phyloP scores from a whole-genome alignment of 768 basidiomycete species.

The Lactifluus echinatus region DNA sequence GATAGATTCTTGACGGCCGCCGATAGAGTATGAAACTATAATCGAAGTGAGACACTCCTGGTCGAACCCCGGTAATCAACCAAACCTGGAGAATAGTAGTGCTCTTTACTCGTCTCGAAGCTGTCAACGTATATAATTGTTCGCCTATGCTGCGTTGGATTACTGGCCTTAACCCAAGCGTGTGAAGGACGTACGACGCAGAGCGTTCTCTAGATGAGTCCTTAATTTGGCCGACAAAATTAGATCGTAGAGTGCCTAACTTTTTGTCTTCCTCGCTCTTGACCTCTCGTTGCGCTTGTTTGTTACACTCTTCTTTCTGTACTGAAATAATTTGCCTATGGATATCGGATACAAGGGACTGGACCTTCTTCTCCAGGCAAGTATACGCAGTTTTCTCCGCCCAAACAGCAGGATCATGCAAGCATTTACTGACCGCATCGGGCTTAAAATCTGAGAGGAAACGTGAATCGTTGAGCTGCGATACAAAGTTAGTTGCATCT shows the following conservation, averaged over 20 bases:
- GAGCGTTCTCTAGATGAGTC: constrained; percentile 1
- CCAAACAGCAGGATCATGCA: background rate
- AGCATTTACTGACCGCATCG: background rate
- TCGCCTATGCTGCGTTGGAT: background rate
- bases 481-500: background rate
- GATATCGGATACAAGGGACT: background rate
- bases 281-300: constrained; percentile 3
- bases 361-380: constrained; percentile 2
- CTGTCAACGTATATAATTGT: background rate
- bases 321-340: background rate
- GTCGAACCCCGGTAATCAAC: background rate
- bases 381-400: background rate
- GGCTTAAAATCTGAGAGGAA: constrained; percentile 4
- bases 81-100: background rate
- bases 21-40: constrained; percentile 5
- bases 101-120: constrained; percentile 3
- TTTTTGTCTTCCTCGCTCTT: background rate
- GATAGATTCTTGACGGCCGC: background rate
- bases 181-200: constrained; percentile 1
- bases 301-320: too few species aligned
- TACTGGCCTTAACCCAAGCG: background rate
- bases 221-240: constrained; percentile 2
- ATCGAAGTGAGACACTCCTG: background rate
- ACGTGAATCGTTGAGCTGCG: background rate
- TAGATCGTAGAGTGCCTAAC: background rate